Percentiles rank a stretch among this genome's conserved stretches.
Evolutionary conservation across 257 asterid species (phyloP).

Genomic region (Solanum arcanum): DNA sequence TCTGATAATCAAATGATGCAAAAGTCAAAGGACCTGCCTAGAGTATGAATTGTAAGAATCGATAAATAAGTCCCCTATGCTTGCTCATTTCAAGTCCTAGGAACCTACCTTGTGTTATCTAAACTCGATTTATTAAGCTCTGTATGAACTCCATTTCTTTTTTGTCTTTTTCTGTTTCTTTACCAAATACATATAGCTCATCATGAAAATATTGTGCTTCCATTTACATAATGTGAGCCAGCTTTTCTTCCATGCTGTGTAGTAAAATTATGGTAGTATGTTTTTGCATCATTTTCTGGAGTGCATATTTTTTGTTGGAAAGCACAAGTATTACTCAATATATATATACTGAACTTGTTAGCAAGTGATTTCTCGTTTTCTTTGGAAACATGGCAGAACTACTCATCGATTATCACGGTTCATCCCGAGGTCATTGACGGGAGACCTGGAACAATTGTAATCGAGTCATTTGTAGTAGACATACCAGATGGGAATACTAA

Average conservation of each 20-base stretch:
- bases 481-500: constrained; percentile 5
- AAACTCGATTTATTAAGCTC: background rate
- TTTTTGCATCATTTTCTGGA: background rate
- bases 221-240: background rate
- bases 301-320: background rate
- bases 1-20: background rate
- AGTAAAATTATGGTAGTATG: background rate
- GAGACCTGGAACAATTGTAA: constrained; percentile 8
- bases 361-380: background rate
- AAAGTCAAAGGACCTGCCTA: background rate
- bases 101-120: background rate
- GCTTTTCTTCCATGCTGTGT: background rate
- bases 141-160: background rate
- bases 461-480: constrained; percentile 8
- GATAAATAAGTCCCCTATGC: background rate
- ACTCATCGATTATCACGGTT: constrained; percentile 1
- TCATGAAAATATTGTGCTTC: background rate
- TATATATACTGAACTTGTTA: background rate
- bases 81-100: background rate
- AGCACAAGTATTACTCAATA: background rate
- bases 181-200: background rate
- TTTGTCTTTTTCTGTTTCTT: background rate
- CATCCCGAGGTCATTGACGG: constrained; percentile 7
- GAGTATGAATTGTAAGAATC: background rate
- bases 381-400: constrained; percentile 2